Evolutionary conservation across 129 eudicot species (phyloP).

Genomic region (Flaveria ramosissima): DNA sequence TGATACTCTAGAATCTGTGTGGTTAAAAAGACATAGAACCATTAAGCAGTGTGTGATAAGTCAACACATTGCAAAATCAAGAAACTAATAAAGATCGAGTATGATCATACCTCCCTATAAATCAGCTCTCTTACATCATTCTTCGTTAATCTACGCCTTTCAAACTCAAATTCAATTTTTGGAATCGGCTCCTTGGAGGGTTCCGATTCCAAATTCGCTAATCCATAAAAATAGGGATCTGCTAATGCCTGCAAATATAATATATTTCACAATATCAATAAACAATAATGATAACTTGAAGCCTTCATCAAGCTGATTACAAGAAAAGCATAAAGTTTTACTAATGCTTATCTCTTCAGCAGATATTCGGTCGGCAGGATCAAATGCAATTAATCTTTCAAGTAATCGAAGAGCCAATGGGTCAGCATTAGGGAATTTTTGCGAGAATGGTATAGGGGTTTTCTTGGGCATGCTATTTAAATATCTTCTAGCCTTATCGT

Average conservation of each 20-base stretch:
- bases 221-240: constrained; percentile 75
- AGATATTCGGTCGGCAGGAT: constrained; percentile 80
- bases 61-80: neutral
- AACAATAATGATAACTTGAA: constrained; percentile 13
- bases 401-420: constrained; percentile 84
- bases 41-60: constrained; percentile 32
- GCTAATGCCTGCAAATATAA: constrained; percentile 65
- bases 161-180: constrained; percentile 89
- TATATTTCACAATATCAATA: constrained; percentile 34
- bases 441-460: constrained; percentile 62
- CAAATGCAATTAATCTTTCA: constrained; percentile 81
- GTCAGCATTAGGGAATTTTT: constrained; percentile 75
- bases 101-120: constrained; percentile 78
- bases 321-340: constrained; percentile 30
- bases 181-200: constrained; percentile 83
- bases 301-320: neutral
- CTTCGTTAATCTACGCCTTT: constrained; percentile 70
- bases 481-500: constrained; percentile 91
- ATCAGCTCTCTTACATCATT: constrained; percentile 88
- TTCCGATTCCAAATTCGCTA: constrained; percentile 80
- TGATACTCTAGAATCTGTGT: constrained; percentile 93
- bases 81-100: neutral
- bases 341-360: constrained; percentile 79
- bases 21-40: constrained; percentile 41
- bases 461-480: constrained; percentile 67